Percentiles rank a stretch among this genome's conserved stretches.
phyloP scores from a whole-genome alignment of 148 eudicot genomes.

The Chenopodium suecicum region DNA sequence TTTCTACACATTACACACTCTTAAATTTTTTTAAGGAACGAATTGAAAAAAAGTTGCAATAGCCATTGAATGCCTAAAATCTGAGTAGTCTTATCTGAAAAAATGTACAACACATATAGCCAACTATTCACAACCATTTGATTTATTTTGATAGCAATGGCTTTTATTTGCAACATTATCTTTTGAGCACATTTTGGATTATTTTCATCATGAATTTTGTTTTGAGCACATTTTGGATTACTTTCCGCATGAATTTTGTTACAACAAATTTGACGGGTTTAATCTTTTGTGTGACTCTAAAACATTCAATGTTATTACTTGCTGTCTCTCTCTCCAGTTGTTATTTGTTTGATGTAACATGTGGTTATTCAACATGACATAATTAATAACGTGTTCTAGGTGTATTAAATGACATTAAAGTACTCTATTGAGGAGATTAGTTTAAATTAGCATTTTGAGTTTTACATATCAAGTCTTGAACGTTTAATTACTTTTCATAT shows the following conservation, averaged over 20 bases:
- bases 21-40: not conserved
- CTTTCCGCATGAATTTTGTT: not conserved
- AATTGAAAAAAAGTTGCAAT: constrained; percentile 12
- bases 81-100: constrained; percentile 28
- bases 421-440: not conserved
- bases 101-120: constrained; percentile 26
- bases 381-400: constrained; percentile 17
- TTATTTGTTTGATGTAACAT: constrained; percentile 27
- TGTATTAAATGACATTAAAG: not conserved
- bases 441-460: constrained; percentile 9
- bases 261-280: not conserved
- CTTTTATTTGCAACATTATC: constrained; percentile 11
- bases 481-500: not conserved
- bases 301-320: not conserved
- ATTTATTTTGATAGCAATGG: not conserved
- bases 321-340: not conserved
- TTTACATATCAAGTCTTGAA: constrained; percentile 1
- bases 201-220: not conserved
- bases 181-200: not conserved
- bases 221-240: not conserved
- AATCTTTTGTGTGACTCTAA: constrained; percentile 1
- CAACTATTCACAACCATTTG: constrained; percentile 21
- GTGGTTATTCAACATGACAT: constrained; percentile 19
- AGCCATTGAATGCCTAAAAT: constrained; percentile 19
- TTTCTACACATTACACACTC: no score